These are phyloP conservation scores for Botryotinia calthae DNA, from an alignment of 2,329 filamentous ascomycete genomes.

Conservation along the genomic window DNA sequence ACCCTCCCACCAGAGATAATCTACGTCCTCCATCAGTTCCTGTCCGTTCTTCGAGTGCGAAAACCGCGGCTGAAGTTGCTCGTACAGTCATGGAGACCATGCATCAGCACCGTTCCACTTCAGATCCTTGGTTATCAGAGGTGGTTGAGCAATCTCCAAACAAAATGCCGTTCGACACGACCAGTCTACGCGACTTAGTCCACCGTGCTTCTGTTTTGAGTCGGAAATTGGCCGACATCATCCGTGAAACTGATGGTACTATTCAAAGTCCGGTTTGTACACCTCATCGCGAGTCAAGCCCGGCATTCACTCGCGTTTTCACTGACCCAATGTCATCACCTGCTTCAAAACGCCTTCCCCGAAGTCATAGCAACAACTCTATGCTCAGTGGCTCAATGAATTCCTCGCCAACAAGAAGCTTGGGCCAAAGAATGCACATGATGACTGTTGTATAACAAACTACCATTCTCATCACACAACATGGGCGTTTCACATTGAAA, in stretches of 20 bases:
- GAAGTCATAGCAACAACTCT: slow-evolving; percentile 55
- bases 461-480: slow-evolving; percentile 6
- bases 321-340: slow-evolving; percentile 56
- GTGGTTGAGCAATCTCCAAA: slow-evolving; percentile 41
- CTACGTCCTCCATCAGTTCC: slow-evolving; percentile 29
- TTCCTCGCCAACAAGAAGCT: slow-evolving; percentile 50
- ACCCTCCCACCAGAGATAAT: slow-evolving; percentile 40
- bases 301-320: slow-evolving; percentile 66
- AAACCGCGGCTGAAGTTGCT: slow-evolving; percentile 49
- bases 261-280: slow-evolving; percentile 54
- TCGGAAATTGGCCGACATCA: slow-evolving; percentile 57
- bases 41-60: slow-evolving; percentile 32
- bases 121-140: slow-evolving; percentile 41
- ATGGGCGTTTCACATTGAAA: neutral
- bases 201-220: slow-evolving; percentile 59
- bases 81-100: slow-evolving; percentile 63
- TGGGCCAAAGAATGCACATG: slow-evolving; percentile 58
- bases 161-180: slow-evolving; percentile 65
- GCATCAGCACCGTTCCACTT: slow-evolving; percentile 51
- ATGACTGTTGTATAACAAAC: slow-evolving; percentile 56
- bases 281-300: slow-evolving; percentile 55
- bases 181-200: slow-evolving; percentile 64
- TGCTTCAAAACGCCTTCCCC: slow-evolving; percentile 50
- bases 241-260: slow-evolving; percentile 57
- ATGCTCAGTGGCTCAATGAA: slow-evolving; percentile 52